phyloP scores from a whole-genome alignment of 345 rosid genomes.

The Hibiscus syriacus region DNA sequence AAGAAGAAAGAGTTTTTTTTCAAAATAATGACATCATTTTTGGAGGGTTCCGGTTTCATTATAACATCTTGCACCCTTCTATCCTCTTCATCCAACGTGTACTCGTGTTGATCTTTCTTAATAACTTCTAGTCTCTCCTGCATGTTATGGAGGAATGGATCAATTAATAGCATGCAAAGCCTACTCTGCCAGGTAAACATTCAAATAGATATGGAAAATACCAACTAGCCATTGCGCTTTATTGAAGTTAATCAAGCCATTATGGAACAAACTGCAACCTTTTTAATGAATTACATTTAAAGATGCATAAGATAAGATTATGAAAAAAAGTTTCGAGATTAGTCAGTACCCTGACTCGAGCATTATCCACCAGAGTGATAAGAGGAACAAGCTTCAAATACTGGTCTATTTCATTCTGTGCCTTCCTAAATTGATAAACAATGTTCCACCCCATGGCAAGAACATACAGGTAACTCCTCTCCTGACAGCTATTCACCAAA shows the following conservation, averaged over 20 bases:
- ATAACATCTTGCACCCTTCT: constrained; percentile 79
- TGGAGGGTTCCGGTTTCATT: constrained; percentile 60
- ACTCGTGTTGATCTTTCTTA: constrained; percentile 86
- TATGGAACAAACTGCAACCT: background rate
- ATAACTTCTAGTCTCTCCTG: constrained; percentile 86
- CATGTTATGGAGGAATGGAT: background rate
- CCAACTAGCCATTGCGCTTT: background rate
- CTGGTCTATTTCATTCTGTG: constrained; percentile 90
- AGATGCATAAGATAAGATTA: background rate
- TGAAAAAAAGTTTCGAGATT: background rate
- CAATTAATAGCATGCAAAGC: background rate
- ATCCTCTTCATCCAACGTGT: constrained; percentile 88
- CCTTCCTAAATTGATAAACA: constrained; percentile 90
- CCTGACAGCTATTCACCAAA: constrained; percentile 83
- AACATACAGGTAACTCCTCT: constrained; percentile 83
- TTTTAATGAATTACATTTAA: background rate
- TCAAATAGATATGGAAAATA: background rate
- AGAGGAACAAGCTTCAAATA: constrained; percentile 89
- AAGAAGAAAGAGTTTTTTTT: constrained; percentile 80
- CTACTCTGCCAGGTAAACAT: background rate
- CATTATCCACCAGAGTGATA: constrained; percentile 89
- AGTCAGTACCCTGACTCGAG: constrained; percentile 73
- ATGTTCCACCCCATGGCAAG: constrained; percentile 99
- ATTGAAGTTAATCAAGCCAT: background rate
- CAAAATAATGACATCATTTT: constrained; percentile 54